Evolutionary conservation across 257 asterid genomes (phyloP).

Genomic region (Linderniella brevidens): DNA sequence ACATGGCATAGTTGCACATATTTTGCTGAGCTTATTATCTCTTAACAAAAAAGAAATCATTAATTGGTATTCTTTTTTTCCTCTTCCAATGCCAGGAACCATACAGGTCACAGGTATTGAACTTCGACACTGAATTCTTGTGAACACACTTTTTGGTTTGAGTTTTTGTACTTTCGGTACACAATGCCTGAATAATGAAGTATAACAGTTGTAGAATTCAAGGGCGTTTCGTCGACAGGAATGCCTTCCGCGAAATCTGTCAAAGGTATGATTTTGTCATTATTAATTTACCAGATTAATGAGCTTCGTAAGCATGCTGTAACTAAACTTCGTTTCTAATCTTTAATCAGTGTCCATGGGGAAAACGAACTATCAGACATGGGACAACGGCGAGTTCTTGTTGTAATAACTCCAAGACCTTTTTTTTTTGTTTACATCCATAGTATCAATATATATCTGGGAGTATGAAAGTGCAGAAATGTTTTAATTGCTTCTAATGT

Average conservation of each 20-base stretch:
- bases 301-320: neutral
- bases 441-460: neutral
- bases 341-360: slow-evolving; percentile 64
- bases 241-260: slow-evolving; percentile 37
- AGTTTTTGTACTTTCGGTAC: neutral
- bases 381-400: slow-evolving; percentile 61
- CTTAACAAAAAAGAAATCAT: too few species aligned
- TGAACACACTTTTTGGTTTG: neutral
- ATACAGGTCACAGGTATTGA: slow-evolving; percentile 68
- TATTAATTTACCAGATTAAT: neutral
- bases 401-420: slow-evolving; percentile 49
- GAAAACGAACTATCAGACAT: slow-evolving; percentile 53
- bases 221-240: slow-evolving; percentile 47
- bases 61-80: neutral
- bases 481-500: slow-evolving; percentile 5
- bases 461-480: neutral
- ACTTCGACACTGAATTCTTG: neutral
- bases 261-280: slow-evolving; percentile 26
- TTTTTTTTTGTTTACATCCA: slow-evolving; percentile 6
- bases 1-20: too few species aligned
- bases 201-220: slow-evolving; percentile 59
- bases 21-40: too few species aligned
- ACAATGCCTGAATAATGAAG: slow-evolving; percentile 6
- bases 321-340: neutral
- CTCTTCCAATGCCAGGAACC: slow-evolving; percentile 73